Evolutionary conservation across 768 basidiomycete species (phyloP).

Genomic region (Dentipellis fragilis): DNA sequence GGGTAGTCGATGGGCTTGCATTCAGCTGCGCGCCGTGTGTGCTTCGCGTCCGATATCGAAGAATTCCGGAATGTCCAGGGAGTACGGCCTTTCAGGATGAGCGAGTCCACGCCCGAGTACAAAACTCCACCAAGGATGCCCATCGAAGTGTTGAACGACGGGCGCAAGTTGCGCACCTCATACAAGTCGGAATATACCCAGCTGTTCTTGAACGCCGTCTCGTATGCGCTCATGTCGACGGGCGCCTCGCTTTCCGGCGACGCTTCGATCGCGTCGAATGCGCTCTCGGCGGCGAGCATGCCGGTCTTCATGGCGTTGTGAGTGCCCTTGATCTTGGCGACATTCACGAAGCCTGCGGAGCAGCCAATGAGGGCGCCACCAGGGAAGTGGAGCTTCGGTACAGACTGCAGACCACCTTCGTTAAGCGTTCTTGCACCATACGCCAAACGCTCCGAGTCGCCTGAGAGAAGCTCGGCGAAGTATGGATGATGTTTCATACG

Average conservation of each 20-base stretch:
- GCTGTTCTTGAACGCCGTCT: slow-evolving; percentile 54
- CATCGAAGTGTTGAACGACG: slow-evolving; percentile 72
- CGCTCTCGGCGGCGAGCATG: slow-evolving; percentile 91
- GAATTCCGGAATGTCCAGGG: slow-evolving; percentile 88
- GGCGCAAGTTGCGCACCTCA: slow-evolving; percentile 86
- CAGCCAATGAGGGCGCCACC: slow-evolving; percentile 94
- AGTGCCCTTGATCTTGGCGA: slow-evolving; percentile 96
- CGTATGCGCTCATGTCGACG: slow-evolving; percentile 66
- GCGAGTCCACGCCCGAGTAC: slow-evolving; percentile 83
- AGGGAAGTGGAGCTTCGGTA: slow-evolving; percentile 81
- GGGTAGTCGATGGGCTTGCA: slow-evolving; percentile 81
- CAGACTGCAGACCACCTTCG: slow-evolving; percentile 89
- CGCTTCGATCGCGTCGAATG: slow-evolving; percentile 49
- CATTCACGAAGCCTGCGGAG: slow-evolving; percentile 91
- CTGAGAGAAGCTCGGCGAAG: slow-evolving; percentile 71
- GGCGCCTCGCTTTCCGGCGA: slow-evolving; percentile 17
- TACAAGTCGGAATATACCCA: slow-evolving; percentile 84
- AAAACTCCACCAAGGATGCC: slow-evolving; percentile 82
- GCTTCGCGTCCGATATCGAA: slow-evolving; percentile 48
- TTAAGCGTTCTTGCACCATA: slow-evolving; percentile 88
- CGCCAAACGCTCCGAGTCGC: slow-evolving; percentile 64
- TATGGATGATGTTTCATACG: slow-evolving; percentile 96
- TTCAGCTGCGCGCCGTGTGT: slow-evolving; percentile 57
- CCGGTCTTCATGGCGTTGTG: slow-evolving; percentile 99
- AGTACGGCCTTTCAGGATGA: slow-evolving; percentile 73